Conservation (phyloP, 441 rosid genomes). For the Biscutella auriculata region DNA sequence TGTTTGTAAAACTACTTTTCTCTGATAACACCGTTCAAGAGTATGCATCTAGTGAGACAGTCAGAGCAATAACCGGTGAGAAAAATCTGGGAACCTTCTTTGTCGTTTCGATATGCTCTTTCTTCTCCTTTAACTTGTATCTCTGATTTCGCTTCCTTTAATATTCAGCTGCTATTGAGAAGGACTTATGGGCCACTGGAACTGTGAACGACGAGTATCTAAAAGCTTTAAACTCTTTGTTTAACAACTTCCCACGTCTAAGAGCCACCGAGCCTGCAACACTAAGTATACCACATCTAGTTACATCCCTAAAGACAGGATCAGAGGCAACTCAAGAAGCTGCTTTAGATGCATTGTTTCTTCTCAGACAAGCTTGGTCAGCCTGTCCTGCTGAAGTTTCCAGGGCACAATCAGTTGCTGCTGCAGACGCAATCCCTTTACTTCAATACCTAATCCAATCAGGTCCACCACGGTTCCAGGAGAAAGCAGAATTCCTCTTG, state of each 20-base stretch:
- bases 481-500: constrained; percentile 89
- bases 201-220: constrained; percentile 94
- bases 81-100: constrained; percentile 3
- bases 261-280: constrained; percentile 99
- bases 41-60: constrained; percentile 98
- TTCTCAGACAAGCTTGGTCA: constrained; percentile 99
- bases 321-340: constrained; percentile 99
- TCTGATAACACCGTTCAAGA: constrained; percentile 98
- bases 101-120: not conserved
- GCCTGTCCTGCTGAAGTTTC: constrained; percentile 99
- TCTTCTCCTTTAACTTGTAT: not conserved
- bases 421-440: constrained; percentile 97
- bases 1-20: constrained; percentile 92
- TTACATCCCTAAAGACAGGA: constrained; percentile 86
- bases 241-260: constrained; percentile 95
- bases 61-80: constrained; percentile 95
- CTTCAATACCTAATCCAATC: constrained; percentile 96
- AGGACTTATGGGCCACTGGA: constrained; percentile 96
- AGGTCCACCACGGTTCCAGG: constrained; percentile 99
- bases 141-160: constrained; percentile 2
- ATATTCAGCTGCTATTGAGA: constrained; percentile 94
- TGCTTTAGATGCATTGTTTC: constrained; percentile 88
- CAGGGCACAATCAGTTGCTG: constrained; percentile 91
- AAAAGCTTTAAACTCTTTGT: constrained; percentile 81
- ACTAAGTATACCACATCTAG: constrained; percentile 93